Evolutionary conservation across 139 green algal genomes (phyloP).

Genomic region (Chlamydomonas sp.): DNA sequence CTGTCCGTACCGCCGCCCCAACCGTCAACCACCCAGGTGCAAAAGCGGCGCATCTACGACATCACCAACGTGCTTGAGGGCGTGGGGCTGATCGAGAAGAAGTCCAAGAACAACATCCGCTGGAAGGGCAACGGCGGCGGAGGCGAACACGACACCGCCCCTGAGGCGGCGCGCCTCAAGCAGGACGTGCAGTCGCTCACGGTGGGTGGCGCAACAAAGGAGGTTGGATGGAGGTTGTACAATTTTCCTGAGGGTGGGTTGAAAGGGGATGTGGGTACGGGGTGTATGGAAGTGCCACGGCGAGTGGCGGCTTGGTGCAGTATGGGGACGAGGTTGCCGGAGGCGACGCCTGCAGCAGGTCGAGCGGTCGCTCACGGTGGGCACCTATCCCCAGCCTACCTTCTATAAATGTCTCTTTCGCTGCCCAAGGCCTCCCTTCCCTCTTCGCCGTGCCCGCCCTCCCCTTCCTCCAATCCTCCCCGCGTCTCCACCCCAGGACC

Average conservation of each 20-base stretch:
- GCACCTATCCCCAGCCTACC: too few relatives aligned
- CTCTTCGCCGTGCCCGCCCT: too few relatives aligned
- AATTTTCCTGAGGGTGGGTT: not conserved
- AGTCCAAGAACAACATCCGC: slow-evolving; percentile 80
- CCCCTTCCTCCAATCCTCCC: too few relatives aligned
- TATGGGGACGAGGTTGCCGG: too few relatives aligned
- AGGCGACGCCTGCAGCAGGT: too few relatives aligned
- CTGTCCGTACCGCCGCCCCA: not conserved
- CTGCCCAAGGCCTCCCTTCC: too few relatives aligned
- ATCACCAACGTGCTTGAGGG: slow-evolving; percentile 99
- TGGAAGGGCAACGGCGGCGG: slow-evolving; percentile 43
- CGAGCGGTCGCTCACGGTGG: too few relatives aligned
- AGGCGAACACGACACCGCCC: not conserved
- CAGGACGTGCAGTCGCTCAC: slow-evolving; percentile 30
- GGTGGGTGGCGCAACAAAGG: not conserved
- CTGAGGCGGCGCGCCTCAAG: slow-evolving; percentile 8
- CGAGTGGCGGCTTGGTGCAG: too few relatives aligned
- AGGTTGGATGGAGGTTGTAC: not conserved
- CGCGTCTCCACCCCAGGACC: slow-evolving; percentile 37
- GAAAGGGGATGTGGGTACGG: not conserved
- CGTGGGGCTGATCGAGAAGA: slow-evolving; percentile 96
- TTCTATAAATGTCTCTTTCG: too few relatives aligned
- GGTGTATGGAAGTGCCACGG: not conserved
- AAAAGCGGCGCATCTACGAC: slow-evolving; percentile 98
- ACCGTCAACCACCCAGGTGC: slow-evolving; percentile 66